Conservation (phyloP, 148 eudicot species). For the Chenopodium quinoa region DNA sequence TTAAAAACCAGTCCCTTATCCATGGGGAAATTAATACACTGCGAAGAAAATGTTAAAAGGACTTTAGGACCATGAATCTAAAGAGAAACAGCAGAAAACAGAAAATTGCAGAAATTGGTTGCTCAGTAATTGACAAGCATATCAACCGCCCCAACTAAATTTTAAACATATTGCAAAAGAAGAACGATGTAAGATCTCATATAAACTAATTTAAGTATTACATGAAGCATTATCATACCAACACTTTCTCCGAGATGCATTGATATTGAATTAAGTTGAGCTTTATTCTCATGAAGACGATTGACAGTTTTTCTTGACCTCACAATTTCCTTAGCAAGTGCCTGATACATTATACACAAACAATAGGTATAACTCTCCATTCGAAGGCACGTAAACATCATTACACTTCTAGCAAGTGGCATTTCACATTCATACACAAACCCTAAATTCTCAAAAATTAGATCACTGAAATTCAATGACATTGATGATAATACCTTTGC, state of each 20-base stretch:
- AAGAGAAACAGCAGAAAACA: not conserved
- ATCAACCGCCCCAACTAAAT: not conserved
- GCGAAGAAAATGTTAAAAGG: not conserved
- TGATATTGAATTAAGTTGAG: constrained; percentile 93
- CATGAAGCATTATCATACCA: constrained; percentile 49
- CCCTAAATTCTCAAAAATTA: not conserved
- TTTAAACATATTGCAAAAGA: not conserved
- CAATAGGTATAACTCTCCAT: not conserved
- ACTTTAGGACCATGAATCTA: not conserved
- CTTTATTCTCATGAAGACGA: constrained; percentile 94
- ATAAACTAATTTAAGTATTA: not conserved
- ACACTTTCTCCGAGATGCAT: constrained; percentile 99
- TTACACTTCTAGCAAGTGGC: not conserved
- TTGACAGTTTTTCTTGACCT: constrained; percentile 83
- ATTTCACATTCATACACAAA: not conserved
- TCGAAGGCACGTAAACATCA: not conserved
- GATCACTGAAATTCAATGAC: not conserved
- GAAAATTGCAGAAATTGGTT: not conserved
- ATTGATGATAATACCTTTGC: constrained; percentile 66
- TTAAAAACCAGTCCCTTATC: not conserved
- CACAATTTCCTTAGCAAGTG: constrained; percentile 93
- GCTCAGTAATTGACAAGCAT: not conserved
- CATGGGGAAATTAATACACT: not conserved
- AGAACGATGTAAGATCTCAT: not conserved
- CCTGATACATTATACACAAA: constrained; percentile 42